A percentile compares a stretch with the other conserved stretches of the same genome.
Evolutionary conservation across 176 grass and related monocot species (phyloP).

Genomic region (Saccharum spontaneum): DNA sequence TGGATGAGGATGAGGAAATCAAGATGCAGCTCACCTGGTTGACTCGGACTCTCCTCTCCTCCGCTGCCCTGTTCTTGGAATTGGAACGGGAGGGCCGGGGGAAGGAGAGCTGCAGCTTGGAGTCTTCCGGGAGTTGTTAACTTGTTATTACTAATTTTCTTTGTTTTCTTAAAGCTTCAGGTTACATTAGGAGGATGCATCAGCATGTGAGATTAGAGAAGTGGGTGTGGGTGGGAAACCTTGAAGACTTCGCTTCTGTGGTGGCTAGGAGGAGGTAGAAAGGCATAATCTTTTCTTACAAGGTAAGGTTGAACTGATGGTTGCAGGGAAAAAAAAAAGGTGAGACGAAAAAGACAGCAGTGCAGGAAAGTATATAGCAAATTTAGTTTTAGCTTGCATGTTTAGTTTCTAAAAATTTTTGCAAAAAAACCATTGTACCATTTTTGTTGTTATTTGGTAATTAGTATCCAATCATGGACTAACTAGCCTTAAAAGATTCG

Average conservation of each 20-base stretch:
- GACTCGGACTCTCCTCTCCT: not conserved
- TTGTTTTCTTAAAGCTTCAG: not conserved
- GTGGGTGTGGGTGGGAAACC: not conserved
- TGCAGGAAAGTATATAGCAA: not conserved
- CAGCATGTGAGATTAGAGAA: conserved; percentile 15
- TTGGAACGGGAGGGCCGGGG: not conserved
- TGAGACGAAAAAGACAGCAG: not conserved
- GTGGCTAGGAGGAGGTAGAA: not conserved
- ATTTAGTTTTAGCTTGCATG: too few species aligned
- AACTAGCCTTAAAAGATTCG: too few species aligned
- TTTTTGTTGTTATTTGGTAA: too few species aligned
- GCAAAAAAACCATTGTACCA: too few species aligned
- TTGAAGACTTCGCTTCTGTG: not conserved
- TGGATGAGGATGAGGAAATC: not conserved
- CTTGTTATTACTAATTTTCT: not conserved
- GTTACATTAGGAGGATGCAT: conserved; percentile 15
- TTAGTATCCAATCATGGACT: too few species aligned
- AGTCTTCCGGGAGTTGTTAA: not conserved
- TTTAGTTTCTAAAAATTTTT: too few species aligned
- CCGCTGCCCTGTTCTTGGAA: conserved; percentile 19
- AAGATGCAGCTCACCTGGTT: conserved; percentile 36
- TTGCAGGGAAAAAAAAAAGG: not conserved
- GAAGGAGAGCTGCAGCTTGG: not conserved
- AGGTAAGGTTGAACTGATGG: conserved; percentile 20
- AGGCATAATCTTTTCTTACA: conserved; percentile 24